Conservation (phyloP, 306 rosid species). For the Acmispon strigosus region DNA sequence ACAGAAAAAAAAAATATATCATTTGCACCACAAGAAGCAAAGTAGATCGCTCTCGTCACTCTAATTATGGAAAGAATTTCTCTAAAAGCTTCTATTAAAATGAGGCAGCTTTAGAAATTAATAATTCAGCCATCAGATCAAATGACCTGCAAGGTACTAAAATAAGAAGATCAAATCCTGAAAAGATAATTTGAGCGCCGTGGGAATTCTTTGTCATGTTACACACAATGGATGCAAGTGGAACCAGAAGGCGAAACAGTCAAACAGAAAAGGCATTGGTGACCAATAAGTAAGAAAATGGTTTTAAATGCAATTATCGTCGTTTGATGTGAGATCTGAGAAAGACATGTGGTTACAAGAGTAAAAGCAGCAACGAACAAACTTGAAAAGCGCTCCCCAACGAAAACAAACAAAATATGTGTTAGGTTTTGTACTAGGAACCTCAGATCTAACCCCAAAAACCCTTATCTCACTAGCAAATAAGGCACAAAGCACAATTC, state of each 20-base stretch:
- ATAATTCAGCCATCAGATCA: constrained; percentile 24
- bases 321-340: constrained; percentile 35
- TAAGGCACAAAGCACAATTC: neutral
- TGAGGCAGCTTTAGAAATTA: neutral
- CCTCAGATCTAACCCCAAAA: constrained; percentile 55
- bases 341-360: too few species aligned
- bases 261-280: too few species aligned
- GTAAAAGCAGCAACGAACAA: too few species aligned
- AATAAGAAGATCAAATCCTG: neutral
- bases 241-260: too few species aligned
- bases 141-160: neutral
- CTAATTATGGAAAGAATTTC: too few species aligned
- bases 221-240: too few species aligned
- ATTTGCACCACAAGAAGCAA: too few species aligned
- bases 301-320: neutral
- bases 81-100: constrained; percentile 1
- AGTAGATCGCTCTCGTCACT: neutral
- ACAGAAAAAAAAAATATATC: too few species aligned
- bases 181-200: too few species aligned
- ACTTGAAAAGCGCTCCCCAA: neutral
- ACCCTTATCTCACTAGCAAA: neutral
- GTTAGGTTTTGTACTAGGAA: constrained; percentile 12
- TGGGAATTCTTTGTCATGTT: too few species aligned
- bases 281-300: neutral
- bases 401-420: constrained; percentile 6